Base-by-base conservation (phyloP, 371 early-diverging fungal genomes). In the Haplosporangium sp. region DNA sequence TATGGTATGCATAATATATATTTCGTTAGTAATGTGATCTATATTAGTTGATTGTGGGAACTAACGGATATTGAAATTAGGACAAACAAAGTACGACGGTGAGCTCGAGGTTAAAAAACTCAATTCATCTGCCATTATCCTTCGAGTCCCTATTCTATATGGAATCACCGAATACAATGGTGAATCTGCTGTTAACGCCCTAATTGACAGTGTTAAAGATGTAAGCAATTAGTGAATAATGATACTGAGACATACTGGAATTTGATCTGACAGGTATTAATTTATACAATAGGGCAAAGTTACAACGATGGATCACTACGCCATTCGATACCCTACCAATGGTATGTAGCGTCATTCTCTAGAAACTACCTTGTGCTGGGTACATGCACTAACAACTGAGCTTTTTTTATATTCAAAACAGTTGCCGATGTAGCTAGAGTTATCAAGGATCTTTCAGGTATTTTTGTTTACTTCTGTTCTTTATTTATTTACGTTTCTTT, bases 141-240 rank as follows among this genome's bases (percentile, higher is more conserved):
- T 96, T 57, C 88, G 96, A 34, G 90, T 96, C 0, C 96, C 96
- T 1, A 88, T 96, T 38, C 83, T 96, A 72, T 92, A 96, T 62
- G 96, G 96, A 19, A 71, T 74, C 0, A 87, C 89, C 0, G 91
- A 91, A 63, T 88, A 87, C 69, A 86, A 87, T 62, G 87, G 85
- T 2, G 96, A 96, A 74, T 94, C 94, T 5, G 93, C 95, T 2
- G 91, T 95, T 63, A 93, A 94, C 69, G 71, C 88, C 47, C 84
- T 96, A 66, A 67, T 95, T 19, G 92, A 91, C 59, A 83, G 86
- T 38, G 88, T 94, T 37, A 81, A 85, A 84, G 89, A 87, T 59
- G 55, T 55, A 55, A 34, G 55, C 55, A 20, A 53, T 8, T 10
- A 53, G 1, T 53, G 27, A 27, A 20, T 5, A 20, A 27, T 20